A percentile compares a stretch with the other conserved stretches of the same genome.
phyloP scores from a whole-genome alignment of 305 asterid species.

The Solanum hybrid region DNA sequence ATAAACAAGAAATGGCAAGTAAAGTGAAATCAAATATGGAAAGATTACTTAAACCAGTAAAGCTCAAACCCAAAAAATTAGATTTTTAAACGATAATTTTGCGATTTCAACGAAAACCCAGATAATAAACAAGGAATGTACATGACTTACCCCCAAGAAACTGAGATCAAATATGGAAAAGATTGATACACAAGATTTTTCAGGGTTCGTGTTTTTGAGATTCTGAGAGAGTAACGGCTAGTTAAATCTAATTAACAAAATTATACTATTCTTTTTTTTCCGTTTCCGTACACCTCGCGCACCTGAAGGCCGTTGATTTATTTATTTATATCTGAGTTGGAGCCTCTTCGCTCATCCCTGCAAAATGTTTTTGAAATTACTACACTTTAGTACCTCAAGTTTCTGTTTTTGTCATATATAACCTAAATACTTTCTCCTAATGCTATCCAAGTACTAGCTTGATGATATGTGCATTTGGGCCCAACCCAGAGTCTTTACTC shows the following conservation, averaged over 20 bases:
- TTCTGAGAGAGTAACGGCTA: constrained; percentile 42
- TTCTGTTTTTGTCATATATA: neutral
- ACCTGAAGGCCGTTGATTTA: neutral
- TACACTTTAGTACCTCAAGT: neutral
- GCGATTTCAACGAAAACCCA: neutral
- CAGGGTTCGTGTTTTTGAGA: neutral
- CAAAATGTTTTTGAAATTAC: neutral
- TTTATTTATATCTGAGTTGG: neutral
- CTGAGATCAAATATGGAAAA: neutral
- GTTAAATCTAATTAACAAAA: constrained; percentile 5
- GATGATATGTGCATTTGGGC: neutral
- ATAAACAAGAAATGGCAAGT: neutral
- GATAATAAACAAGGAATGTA: neutral
- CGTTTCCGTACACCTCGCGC: constrained; percentile 23
- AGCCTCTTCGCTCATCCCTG: neutral
- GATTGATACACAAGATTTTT: constrained; percentile 9
- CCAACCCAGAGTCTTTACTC: neutral
- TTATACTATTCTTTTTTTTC: constrained; percentile 1
- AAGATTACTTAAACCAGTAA: neutral
- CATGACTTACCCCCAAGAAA: neutral
- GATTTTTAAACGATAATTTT: neutral
- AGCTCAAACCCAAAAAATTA: neutral
- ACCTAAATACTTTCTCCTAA: neutral
- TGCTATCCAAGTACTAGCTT: neutral
- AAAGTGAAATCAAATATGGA: neutral